Base-by-base conservation (phyloP, 768 basidiomycete species). In the Galerina sulciceps region DNA sequence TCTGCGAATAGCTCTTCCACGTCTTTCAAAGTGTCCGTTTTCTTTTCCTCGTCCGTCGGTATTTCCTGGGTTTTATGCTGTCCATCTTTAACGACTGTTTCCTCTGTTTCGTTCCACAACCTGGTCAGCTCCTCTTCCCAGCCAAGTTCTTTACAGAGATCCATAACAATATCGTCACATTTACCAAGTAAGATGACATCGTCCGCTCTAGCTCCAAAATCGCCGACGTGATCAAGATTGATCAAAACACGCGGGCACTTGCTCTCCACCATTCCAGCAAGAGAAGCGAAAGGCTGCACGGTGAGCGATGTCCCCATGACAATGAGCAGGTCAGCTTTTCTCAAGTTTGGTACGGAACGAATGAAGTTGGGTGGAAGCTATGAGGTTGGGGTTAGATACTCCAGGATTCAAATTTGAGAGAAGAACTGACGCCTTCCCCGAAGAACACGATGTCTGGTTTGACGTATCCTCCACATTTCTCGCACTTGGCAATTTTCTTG, bases 371-470 rank as follows among this genome's bases (percentile, higher is more conserved):
- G 72, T 0, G 96, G 94, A 4, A 98, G 84, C 93, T 93, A 63
- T 26, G 11, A 53, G 22, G 55, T 15, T 50, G 26, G 34, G 38
- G 48, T 48, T 20, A 55, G 35, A 5, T 57, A 13, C 15, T 37
- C 38, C 11, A 31, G 55, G 10, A 55, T 17, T 37, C 10, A n/a
- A n/a, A 4, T 18, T 58, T 6, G 37, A 38, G 17, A 9, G 49
- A 57, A 56, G 14, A 14, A 75, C 86, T 34, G 68, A 90, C 88
- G 37, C 80, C 68, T 74, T 94, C 91, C 20, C 95, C 94, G 66
- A 96, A 96, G 75, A 96, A 96, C 11, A 96, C 92, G 42, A 96
- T 96, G 67, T 96, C 91, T n/a, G 94, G 94, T 72, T 96, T 94
- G 14, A 95, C 87, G 38, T 93, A 77, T 0, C 93, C 93, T 1